Evolutionary conservation across 495 filamentous ascomycete species (phyloP).

Genomic region (Parmelia sp.): DNA sequence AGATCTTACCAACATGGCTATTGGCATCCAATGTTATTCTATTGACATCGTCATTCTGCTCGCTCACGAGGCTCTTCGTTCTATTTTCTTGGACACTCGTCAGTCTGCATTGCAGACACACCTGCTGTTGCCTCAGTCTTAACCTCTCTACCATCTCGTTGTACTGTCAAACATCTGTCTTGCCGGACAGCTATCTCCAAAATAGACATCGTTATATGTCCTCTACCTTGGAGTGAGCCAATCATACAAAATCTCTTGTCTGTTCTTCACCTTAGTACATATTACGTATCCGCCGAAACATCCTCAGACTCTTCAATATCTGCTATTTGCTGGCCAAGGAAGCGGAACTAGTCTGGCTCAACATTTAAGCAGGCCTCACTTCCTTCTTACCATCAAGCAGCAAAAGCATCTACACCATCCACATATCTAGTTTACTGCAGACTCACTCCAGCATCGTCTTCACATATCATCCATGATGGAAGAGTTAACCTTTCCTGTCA

Average conservation of each 20-base stretch:
- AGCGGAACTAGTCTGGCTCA: not conserved
- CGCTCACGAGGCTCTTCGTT: conserved; percentile 25
- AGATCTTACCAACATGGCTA: conserved; percentile 5
- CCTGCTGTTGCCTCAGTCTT: not conserved
- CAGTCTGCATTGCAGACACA: not conserved
- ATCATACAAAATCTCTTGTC: not conserved
- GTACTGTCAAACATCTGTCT: conserved; percentile 5
- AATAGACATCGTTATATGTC: not conserved
- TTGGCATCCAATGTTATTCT: conserved; percentile 11
- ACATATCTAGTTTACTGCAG: not conserved
- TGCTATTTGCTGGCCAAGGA: conserved; percentile 4
- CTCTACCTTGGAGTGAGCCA: not conserved
- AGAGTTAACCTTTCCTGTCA: conserved; percentile 35
- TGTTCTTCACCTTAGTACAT: not conserved
- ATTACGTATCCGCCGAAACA: not conserved
- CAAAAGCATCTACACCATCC: not conserved
- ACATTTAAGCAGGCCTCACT: conserved; percentile 4
- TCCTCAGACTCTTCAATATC: not conserved
- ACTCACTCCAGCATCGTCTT: not conserved
- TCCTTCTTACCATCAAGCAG: not conserved
- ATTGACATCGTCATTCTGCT: conserved; percentile 10
- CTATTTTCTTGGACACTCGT: not conserved
- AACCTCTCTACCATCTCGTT: conserved; percentile 16
- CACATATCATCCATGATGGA: conserved; percentile 17
- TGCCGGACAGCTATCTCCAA: not conserved